These are phyloP conservation scores for Fusarium algeriense DNA, from an alignment of 2,329 filamentous ascomycete genomes.

Conservation along the genomic window DNA sequence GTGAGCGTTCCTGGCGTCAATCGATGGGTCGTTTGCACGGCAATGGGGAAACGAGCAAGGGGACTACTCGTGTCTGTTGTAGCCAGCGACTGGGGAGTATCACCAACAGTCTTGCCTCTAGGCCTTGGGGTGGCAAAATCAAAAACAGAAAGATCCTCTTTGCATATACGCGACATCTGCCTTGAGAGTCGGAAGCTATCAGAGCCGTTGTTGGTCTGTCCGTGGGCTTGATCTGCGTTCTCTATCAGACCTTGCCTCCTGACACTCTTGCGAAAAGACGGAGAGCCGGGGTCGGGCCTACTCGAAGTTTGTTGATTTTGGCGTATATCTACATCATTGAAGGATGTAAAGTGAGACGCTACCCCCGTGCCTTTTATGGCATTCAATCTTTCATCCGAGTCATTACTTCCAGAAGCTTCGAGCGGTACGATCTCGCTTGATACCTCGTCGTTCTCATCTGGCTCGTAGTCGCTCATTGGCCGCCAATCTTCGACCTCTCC, in stretches of 20 bases:
- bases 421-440: not conserved
- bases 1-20: slow-evolving; percentile 44
- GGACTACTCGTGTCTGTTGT: slow-evolving; percentile 37
- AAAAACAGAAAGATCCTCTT: slow-evolving; percentile 11
- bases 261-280: not conserved
- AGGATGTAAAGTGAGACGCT: not conserved
- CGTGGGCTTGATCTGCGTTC: not conserved
- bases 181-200: slow-evolving; percentile 4
- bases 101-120: slow-evolving; percentile 8
- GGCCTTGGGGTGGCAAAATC: slow-evolving; percentile 14
- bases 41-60: slow-evolving; percentile 48
- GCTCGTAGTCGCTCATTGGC: slow-evolving; percentile 23
- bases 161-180: slow-evolving; percentile 9
- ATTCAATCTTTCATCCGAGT: not conserved
- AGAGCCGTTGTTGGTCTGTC: not conserved
- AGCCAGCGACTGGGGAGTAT: slow-evolving; percentile 24
- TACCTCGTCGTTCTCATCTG: not conserved
- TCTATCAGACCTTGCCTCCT: not conserved
- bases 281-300: not conserved
- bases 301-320: not conserved
- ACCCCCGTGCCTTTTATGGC: not conserved
- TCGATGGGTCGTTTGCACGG: slow-evolving; percentile 37
- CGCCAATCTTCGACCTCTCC: slow-evolving; percentile 24
- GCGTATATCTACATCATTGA: not conserved
- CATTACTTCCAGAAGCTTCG: not conserved